Base-by-base conservation (phyloP, 2,329 filamentous ascomycete species). In the Salinomyces thailandicus region DNA sequence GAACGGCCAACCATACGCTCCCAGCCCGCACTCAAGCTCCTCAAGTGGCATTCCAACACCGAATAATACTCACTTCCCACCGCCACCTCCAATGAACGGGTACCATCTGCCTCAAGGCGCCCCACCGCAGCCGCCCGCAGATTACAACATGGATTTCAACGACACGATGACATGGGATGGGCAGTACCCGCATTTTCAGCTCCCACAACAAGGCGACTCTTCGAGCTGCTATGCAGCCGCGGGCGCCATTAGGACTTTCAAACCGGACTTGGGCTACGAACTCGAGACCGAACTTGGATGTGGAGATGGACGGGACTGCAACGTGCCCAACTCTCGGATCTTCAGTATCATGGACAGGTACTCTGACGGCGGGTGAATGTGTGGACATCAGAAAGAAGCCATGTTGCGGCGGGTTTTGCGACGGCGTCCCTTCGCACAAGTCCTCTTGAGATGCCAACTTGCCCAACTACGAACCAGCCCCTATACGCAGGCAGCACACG, bases 291-390 rank as follows among this genome's bases (percentile, higher is more conserved):
- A 64, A 6, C 48, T 68, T 4, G 63, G 63, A 15, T 68, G 62
- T 18, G 47, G 42, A 5, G 46, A 53, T 17, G 55, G 50, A 6
- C 54, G 57, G 36, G 58, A 67, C 26, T 68, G 62, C 36, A 54
- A 62, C 15, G 61, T 67, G n/a, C 54, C 62, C 34, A 67, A 66
- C 44, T 45, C 57, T 2, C 39, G 59, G 9, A 58, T 66, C 2
- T 67, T 66, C 43, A 55, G 60, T 35, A 55, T 65, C 9, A 64
- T 69, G 58, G 64, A 68, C 41, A 58, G 57, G 33, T 68, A 68
- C 26, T 8, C 33, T 18, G 27, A 26, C 9, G 22, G 22, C 22
- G 22, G 9, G 9, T 26, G 22, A 26, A 4, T 26, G n/a, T n/a
- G n/a, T n/a, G n/a, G n/a, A n/a, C n/a, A n/a, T n/a, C n/a, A n/a